A percentile compares a stretch with the other conserved stretches of the same genome.
Evolutionary conservation across 371 early-diverging fungal species (phyloP).

Genomic region (Mortierella sp.): DNA sequence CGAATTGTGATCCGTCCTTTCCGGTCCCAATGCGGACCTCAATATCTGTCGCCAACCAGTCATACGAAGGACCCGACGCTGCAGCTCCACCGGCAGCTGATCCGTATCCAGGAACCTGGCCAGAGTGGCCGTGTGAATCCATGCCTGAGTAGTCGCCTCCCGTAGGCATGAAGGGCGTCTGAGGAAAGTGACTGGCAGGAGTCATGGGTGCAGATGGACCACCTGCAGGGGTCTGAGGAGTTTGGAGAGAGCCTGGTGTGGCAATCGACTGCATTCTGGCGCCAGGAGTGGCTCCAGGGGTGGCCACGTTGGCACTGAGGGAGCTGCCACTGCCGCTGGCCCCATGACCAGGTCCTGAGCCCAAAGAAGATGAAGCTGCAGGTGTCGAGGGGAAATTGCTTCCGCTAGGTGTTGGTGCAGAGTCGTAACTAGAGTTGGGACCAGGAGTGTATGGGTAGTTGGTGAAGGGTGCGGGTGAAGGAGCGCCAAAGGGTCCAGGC

Average conservation of each 20-base stretch:
- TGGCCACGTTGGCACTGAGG: slow-evolving; percentile 32
- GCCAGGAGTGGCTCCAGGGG: slow-evolving; percentile 46
- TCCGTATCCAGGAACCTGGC: slow-evolving; percentile 44
- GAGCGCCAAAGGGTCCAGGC: slow-evolving; percentile 54
- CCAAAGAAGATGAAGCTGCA: slow-evolving; percentile 57
- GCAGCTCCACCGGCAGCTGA: slow-evolving; percentile 28
- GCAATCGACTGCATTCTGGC: slow-evolving; percentile 48
- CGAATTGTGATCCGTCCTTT: slow-evolving; percentile 37
- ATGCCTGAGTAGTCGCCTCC: slow-evolving; percentile 66
- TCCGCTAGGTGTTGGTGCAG: slow-evolving; percentile 50
- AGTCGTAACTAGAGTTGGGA: slow-evolving; percentile 48
- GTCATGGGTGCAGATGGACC: slow-evolving; percentile 56
- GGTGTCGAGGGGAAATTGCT: slow-evolving; percentile 63
- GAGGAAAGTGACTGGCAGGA: slow-evolving; percentile 67
- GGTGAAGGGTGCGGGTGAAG: slow-evolving; percentile 53
- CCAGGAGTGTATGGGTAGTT: slow-evolving; percentile 61
- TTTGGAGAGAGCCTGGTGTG: slow-evolving; percentile 63
- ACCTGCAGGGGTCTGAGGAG: slow-evolving; percentile 70
- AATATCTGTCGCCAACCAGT: slow-evolving; percentile 80
- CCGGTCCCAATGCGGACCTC: slow-evolving; percentile 60
- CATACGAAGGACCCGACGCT: slow-evolving; percentile 48
- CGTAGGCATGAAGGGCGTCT: slow-evolving; percentile 76
- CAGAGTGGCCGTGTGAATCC: slow-evolving; percentile 35
- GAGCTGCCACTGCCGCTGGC: slow-evolving; percentile 40
- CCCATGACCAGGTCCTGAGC: slow-evolving; percentile 33